Evolutionary conservation across 345 rosid species (phyloP).

Genomic region (Brassica nigra): DNA sequence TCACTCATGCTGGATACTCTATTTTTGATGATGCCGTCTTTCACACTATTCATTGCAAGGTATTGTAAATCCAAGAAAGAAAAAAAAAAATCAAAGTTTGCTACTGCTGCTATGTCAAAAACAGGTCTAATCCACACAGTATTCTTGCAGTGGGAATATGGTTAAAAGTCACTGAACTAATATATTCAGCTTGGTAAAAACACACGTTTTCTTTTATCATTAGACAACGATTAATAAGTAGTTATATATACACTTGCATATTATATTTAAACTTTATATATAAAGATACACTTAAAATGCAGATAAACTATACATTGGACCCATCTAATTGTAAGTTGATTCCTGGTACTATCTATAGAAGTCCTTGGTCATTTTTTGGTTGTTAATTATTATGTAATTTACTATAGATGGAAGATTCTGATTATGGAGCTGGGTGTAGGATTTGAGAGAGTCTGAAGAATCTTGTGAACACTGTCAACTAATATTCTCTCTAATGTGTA

Average conservation of each 20-base stretch:
- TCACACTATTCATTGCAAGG: constrained; percentile 45
- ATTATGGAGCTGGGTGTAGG: constrained; percentile 20
- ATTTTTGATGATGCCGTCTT: constrained; percentile 33
- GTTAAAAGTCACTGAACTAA: neutral
- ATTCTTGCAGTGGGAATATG: neutral
- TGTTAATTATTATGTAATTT: neutral
- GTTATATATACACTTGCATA: neutral
- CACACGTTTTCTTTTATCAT: neutral
- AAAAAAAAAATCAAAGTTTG: neutral
- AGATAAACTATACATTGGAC: neutral
- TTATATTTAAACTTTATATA: neutral
- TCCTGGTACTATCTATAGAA: neutral
- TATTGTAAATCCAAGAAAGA: neutral
- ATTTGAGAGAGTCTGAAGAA: constrained; percentile 29
- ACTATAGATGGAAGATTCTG: constrained; percentile 36
- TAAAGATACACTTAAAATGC: constrained; percentile 13
- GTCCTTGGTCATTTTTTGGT: neutral
- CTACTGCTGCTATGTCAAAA: neutral
- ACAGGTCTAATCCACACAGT: neutral
- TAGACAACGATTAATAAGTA: neutral
- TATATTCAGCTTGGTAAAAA: neutral
- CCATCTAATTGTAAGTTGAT: neutral
- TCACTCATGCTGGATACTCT: constrained; percentile 39
- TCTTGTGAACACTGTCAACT: constrained; percentile 20
- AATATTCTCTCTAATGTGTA: neutral